Evolutionary conservation across 2,329 filamentous ascomycete species (phyloP), one percentile per base, ranked within the genome.

Genomic region (Sporothrix dimorphospora): DNA sequence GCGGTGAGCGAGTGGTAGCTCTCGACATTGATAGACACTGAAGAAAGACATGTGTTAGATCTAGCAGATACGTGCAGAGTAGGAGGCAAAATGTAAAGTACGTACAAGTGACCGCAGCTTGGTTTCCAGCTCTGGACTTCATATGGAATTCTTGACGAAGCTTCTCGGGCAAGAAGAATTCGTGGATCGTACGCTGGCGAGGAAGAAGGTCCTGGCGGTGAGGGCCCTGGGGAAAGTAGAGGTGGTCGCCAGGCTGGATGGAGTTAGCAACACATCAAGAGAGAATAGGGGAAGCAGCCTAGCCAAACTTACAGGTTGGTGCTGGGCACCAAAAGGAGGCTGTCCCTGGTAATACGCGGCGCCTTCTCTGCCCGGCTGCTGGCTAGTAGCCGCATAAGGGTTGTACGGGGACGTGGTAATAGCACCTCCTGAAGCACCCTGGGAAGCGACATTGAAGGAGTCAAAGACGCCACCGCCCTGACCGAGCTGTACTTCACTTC

Each of bases 1-100:
- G 95, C 93, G 9, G 98, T 94, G 12, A 99, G 86, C 4, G 94
- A 97, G 81, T 98, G 94, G 79, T 96, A 98, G 78, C 70, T 98
- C 87, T 73, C 89, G 87, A 6, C 94, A 72, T 93, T 90, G 55
- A 91, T 74, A 7, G 76, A 85, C 73, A 84, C 80, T 81, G n/a
- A n/a, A 61, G 0, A 14, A 38, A 38, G 1, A 3, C 4, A 27
- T 1, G 53, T 57, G n/a, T 55, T 42, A 69, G 69, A 45, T 30
- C 19, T 0, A n/a, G 40, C 8, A 27, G 34, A n/a, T n/a, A 4
- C 9, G 34, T n/a, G n/a, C 14, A 14, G 24, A 21, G 14, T 51
- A 21, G 34, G 12, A 9, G 21, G 12, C 51, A 63, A 27, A 19
- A 27, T 21, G 14, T 51, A 61, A 6, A 40, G 19, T 7, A 70